Evolutionary conservation across 148 eudicot genomes (phyloP).

Genomic region (Vaccinium macrocarpon): DNA sequence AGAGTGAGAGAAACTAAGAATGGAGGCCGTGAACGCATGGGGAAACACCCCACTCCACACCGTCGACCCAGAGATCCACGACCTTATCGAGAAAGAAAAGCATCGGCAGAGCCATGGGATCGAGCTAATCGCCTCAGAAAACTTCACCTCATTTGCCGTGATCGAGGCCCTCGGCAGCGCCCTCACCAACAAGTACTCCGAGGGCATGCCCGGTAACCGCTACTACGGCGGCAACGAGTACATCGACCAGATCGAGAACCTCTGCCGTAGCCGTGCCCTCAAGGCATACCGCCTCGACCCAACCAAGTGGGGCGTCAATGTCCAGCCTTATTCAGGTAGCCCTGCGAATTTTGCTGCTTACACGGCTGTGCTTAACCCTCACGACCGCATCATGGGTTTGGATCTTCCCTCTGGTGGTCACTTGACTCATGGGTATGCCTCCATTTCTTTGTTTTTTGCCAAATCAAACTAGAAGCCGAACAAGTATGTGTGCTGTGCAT

Average conservation of each 20-base stretch:
- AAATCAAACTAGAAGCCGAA: too few species aligned
- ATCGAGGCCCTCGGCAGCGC: constrained; percentile 82
- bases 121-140: constrained; percentile 92
- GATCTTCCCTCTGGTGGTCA: too few species aligned
- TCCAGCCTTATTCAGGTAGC: too few species aligned
- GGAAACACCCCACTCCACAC: constrained; percentile 62
- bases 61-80: constrained; percentile 80
- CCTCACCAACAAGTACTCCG: constrained; percentile 89
- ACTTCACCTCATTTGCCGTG: constrained; percentile 92
- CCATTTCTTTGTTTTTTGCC: too few species aligned
- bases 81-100: constrained; percentile 85
- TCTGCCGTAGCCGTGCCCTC: constrained; percentile 31
- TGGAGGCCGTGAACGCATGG: constrained; percentile 78
- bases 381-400: too few species aligned
- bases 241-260: constrained; percentile 75
- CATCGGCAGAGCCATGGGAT: constrained; percentile 75
- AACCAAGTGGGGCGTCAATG: too few species aligned
- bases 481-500: too few species aligned
- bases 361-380: too few species aligned
- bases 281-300: too few species aligned
- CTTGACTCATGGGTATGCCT: too few species aligned
- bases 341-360: too few species aligned
- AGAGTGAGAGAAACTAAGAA: constrained; percentile 7
- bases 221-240: constrained; percentile 85
- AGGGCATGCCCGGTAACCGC: constrained; percentile 87